phyloP scores from a whole-genome alignment of 805 yeast genomes.

The Metschnikowia hibisci region DNA sequence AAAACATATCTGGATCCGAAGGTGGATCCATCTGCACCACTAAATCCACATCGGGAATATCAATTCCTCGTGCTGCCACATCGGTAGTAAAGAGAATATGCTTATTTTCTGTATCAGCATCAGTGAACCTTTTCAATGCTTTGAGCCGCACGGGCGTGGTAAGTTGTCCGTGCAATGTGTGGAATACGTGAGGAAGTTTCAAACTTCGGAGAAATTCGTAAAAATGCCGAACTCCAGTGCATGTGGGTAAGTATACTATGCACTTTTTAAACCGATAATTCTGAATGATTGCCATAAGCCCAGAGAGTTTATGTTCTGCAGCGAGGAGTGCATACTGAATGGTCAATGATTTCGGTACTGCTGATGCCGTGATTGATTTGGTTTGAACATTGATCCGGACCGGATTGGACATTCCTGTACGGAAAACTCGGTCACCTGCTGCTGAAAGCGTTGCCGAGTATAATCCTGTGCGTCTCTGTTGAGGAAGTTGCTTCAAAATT shows the following conservation, averaged over 20 bases:
- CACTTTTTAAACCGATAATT: constrained; percentile 65
- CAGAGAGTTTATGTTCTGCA: constrained; percentile 59
- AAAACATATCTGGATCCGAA: constrained; percentile 82
- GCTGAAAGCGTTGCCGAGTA: constrained; percentile 90
- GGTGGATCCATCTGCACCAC: constrained; percentile 97
- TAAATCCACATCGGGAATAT: constrained; percentile 89
- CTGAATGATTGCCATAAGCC: constrained; percentile 50
- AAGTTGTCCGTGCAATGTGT: constrained; percentile 87
- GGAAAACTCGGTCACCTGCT: constrained; percentile 73
- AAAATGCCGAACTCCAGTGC: constrained; percentile 76
- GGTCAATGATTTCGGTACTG: constrained; percentile 60
- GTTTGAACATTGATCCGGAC: constrained; percentile 78
- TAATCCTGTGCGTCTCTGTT: constrained; percentile 88
- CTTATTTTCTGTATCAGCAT: constrained; percentile 41
- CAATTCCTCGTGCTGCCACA: constrained; percentile 98
- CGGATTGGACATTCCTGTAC: constrained; percentile 91
- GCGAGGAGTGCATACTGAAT: constrained; percentile 57
- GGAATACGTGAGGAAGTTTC: constrained; percentile 34
- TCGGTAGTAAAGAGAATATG: constrained; percentile 85
- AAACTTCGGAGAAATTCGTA: constrained; percentile 50
- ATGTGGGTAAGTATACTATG: constrained; percentile 90
- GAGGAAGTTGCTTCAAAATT: constrained; percentile 70
- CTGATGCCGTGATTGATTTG: constrained; percentile 23
- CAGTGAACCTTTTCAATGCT: constrained; percentile 61
- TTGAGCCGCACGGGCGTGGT: constrained; percentile 74